Conservation (phyloP, 2,329 filamentous ascomycete genomes). For the Cytospora paraplurivora region DNA sequence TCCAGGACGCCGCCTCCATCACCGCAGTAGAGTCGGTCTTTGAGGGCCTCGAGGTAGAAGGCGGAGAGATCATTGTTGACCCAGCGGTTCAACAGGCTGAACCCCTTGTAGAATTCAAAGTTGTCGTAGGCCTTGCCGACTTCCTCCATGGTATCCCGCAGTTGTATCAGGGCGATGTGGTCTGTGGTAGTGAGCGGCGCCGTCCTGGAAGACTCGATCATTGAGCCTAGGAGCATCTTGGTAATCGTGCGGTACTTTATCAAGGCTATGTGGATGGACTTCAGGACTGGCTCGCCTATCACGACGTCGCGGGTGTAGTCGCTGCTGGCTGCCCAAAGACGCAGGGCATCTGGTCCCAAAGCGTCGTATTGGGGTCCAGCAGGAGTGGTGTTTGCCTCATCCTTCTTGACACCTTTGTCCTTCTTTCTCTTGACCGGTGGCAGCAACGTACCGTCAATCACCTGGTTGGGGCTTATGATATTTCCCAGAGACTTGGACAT, state of each 20-base stretch:
- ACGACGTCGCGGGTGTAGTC: slow-evolving; percentile 89
- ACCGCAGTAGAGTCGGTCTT: slow-evolving; percentile 89
- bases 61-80: slow-evolving; percentile 81
- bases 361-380: slow-evolving; percentile 55
- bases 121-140: slow-evolving; percentile 67
- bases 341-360: slow-evolving; percentile 82
- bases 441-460: slow-evolving; percentile 81
- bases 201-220: slow-evolving; percentile 57
- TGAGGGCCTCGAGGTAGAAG: slow-evolving; percentile 91
- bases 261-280: slow-evolving; percentile 73
- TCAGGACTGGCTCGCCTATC: slow-evolving; percentile 76
- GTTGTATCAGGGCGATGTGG: slow-evolving; percentile 75
- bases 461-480: slow-evolving; percentile 75
- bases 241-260: slow-evolving; percentile 88
- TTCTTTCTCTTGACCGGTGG: slow-evolving; percentile 66
- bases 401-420: slow-evolving; percentile 52
- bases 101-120: slow-evolving; percentile 81
- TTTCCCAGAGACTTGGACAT: slow-evolving; percentile 99
- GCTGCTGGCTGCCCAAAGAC: slow-evolving; percentile 87
- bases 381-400: slow-evolving; percentile 33
- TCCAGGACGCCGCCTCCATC: slow-evolving; percentile 65
- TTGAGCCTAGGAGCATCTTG: slow-evolving; percentile 84
- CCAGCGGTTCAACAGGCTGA: slow-evolving; percentile 76
- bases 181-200: slow-evolving; percentile 63
- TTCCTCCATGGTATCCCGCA: slow-evolving; percentile 64